Evolutionary conservation across 148 eudicot genomes (phyloP), one percentile per base, ranked within the genome.

Genomic region (Cornus suecica): DNA sequence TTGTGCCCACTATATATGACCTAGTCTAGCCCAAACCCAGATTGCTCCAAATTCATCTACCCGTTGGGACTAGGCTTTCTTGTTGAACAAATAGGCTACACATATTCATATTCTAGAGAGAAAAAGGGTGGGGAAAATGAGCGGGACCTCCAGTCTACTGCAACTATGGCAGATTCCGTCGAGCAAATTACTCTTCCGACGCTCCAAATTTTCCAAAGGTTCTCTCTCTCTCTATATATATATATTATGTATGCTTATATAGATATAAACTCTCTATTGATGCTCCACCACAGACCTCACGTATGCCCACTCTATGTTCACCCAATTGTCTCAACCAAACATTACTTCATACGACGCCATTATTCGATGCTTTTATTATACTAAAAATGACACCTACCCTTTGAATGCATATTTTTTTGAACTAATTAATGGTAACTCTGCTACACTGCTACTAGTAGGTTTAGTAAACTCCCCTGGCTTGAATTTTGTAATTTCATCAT

Each of bases 111-210:
- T 48, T 16, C 2, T 31, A 74, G 72, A 52, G 76, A 61, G 68
- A 61, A 70, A 73, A 72, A 26, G 66, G 26, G 70, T 23, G 73
- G 26, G 34, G 68, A 24, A 20, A 65, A 89, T 85, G 86, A 76
- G 74, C 45, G 88, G 79, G 69, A 80, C 78, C 23, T 76, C 83
- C 18, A 73, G 78, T 76, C 78, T 87, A 24, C 54, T 76, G 45
- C 90, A 90, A 51, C 79, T 92, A 78, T 86, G 89, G 87, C 86
- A 87, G 58, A 75, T 86, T 79, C 87, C 97, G 58, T 84, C 88
- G 0, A 82, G 87, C 75, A 85, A 82, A 23, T 48, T 84, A 0
- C 60, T 87, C 2, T 86, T 80, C 81, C 48, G 74, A 71, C 78
- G 82, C 66, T 71, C 85, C 83, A 87, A 76, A 13, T 72, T 87